Evolutionary conservation across 116 monocot species (phyloP).

Genomic region (Papilionanthe hybrid): DNA sequence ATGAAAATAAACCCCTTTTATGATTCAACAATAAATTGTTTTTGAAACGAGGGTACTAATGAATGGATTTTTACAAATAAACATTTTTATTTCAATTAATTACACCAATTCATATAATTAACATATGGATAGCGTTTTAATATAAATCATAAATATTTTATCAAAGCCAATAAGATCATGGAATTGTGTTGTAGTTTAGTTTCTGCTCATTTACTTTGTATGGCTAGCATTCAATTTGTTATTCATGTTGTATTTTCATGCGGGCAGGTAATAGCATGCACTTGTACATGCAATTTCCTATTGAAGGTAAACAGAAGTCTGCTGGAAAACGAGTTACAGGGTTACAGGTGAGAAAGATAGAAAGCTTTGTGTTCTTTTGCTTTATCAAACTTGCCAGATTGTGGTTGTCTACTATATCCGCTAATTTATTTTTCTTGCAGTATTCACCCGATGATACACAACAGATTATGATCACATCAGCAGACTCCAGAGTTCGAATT

Average conservation of each 20-base stretch:
- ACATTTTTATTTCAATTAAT: no score
- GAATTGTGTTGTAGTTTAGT: neutral
- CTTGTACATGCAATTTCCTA: constrained; percentile 12
- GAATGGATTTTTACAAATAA: no score
- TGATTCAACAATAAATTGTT: no score
- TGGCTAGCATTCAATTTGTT: neutral
- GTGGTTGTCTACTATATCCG: neutral
- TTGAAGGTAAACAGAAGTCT: constrained; percentile 34
- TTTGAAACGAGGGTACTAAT: no score
- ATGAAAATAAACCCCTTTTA: no score
- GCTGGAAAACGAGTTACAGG: constrained; percentile 28
- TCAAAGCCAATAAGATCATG: neutral
- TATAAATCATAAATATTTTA: no score
- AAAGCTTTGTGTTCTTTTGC: neutral
- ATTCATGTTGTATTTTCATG: neutral
- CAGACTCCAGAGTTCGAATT: constrained; percentile 47
- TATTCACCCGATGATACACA: constrained; percentile 26
- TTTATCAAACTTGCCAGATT: neutral
- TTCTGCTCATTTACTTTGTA: neutral
- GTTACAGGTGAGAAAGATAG: constrained; percentile 23
- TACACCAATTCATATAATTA: no score
- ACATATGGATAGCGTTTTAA: no score
- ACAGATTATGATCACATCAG: constrained; percentile 47
- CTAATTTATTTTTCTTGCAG: constrained; percentile 20
- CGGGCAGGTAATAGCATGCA: constrained; percentile 18